Base-by-base conservation (phyloP, 495 filamentous ascomycete genomes). In the Cercophora newfieldiana region DNA sequence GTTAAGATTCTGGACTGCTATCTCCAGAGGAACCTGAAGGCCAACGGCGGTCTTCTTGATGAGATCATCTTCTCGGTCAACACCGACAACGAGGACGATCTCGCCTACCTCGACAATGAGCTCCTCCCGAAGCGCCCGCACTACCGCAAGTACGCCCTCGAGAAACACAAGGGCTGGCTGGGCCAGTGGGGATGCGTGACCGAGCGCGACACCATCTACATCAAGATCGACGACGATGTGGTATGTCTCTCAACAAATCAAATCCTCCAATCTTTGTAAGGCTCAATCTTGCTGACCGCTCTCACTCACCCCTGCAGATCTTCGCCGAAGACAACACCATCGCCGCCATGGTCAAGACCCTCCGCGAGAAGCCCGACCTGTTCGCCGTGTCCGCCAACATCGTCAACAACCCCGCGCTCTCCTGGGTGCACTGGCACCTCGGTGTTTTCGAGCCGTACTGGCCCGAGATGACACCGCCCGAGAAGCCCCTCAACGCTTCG, bases 131-230 rank as follows among this genome's bases (percentile, higher is more conserved):
- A 22, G 2, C 19, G 50, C 2, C 50, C 50, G 10, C 50, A 26
- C 2, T 53, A 53, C 50, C 50, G 50, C 50, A 53, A 53, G 12
- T 53, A 53, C n/a, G 50, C 50, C n/a, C 21, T 24, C 24, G 50
- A 26, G 19, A 53, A 53, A 7, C 50, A 24, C n/a, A 53, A 26
- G 21, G 50, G 50, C 50, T 53, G 50, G 50, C 50, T 53, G 16
- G 50, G 50, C 7, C 50, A 53, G 50, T 53, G 50, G 50, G 19
- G 21, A 53, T 22, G 21, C 21, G 50, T 53, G 2, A 26, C 19
- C n/a, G 50, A 53, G 50, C 50, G 50, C 50, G 50, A 53, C n/a
- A 53, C 50, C n/a, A 53, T 53, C n/a, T 53, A 53, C 50, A 26
- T 53, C 21, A 53, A 53, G 50, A 53, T 53, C 24, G 50, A 53